Base-by-base conservation (phyloP, 345 rosid species). In the Moricandia arvensis region DNA sequence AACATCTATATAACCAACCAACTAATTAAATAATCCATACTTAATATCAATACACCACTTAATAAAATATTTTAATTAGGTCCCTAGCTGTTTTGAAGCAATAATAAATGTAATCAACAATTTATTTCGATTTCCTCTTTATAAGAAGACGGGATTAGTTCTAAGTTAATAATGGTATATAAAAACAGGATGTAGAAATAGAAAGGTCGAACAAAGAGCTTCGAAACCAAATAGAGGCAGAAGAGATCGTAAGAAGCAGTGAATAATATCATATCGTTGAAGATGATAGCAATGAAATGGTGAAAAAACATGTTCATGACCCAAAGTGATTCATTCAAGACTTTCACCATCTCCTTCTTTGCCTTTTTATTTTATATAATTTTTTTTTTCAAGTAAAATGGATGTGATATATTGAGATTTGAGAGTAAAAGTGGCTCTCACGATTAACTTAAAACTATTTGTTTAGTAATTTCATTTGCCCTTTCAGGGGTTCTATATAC, bases 281-380 rank as follows among this genome's bases (percentile, higher is more conserved):
- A 6, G 71, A 12, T 7, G 16, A 67, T 17, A 11, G 1, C 7
- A 5, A n/a, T n/a, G n/a, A 5, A 4, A 18, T 2, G 3, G 43
- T 8, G n/a, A n/a, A n/a, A n/a, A n/a, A n/a, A n/a, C n/a, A n/a
- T n/a, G n/a, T 51, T 31, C 17, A 11, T 17, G 12, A 51, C 47
- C 6, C 30, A 13, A 67, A 31, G 10, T 51, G 45, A 17, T 16
- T 13, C 60, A 15, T 49, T 31, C 27, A 16, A 1, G 43, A 16
- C 59, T 49, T 31, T 31, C 71, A 67, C 59, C 59, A 49, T 67
- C 26, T 66, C 68, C 34, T 13, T 45, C 7, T n/a, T 16, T 24
- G 4, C 15, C 37, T 30, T 31, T 34, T 38, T 0, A 8, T 33
- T 34, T 1, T 34, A 34, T 6, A 34, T 34, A 5, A 34, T 34